phyloP scores from a whole-genome alignment of 495 filamentous ascomycete genomes.

The Penicillium crystallinum region DNA sequence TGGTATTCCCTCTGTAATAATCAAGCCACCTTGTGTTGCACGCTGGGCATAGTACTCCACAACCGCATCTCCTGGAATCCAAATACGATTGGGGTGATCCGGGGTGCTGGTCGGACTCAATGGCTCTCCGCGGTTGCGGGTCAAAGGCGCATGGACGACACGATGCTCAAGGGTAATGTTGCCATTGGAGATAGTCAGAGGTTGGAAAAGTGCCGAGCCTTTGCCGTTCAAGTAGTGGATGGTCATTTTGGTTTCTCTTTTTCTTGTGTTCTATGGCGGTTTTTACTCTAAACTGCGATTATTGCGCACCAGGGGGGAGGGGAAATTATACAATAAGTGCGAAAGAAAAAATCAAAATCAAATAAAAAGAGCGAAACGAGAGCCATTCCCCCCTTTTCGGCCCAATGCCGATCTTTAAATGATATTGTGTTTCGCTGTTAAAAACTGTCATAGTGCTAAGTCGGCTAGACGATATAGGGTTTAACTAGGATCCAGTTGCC shows the following conservation, averaged over 20 bases:
- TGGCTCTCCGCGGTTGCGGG: conserved; percentile 46
- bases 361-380: conserved; percentile 1
- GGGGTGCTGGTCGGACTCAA: conserved; percentile 35
- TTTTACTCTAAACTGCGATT: background rate
- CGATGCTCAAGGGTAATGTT: conserved; percentile 48
- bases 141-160: conserved; percentile 51
- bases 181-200: conserved; percentile 46
- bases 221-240: conserved; percentile 18
- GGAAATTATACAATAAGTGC: background rate
- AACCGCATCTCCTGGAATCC: conserved; percentile 43
- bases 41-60: conserved; percentile 53
- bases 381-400: background rate
- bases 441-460: conserved; percentile 9
- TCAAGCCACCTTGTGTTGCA: conserved; percentile 46
- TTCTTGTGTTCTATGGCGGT: conserved; percentile 1
- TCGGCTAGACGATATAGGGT: conserved; percentile 17
- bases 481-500: conserved; percentile 4
- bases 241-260: conserved; percentile 14
- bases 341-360: background rate
- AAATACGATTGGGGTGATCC: conserved; percentile 39
- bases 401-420: background rate
- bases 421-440: background rate
- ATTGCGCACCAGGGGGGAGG: background rate
- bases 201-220: conserved; percentile 45
- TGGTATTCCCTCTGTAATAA: conserved; percentile 53